Evolutionary conservation across 2,329 filamentous ascomycete species (phyloP), one percentile per base, ranked within the genome.

Genomic region (Fusarium sp.): DNA sequence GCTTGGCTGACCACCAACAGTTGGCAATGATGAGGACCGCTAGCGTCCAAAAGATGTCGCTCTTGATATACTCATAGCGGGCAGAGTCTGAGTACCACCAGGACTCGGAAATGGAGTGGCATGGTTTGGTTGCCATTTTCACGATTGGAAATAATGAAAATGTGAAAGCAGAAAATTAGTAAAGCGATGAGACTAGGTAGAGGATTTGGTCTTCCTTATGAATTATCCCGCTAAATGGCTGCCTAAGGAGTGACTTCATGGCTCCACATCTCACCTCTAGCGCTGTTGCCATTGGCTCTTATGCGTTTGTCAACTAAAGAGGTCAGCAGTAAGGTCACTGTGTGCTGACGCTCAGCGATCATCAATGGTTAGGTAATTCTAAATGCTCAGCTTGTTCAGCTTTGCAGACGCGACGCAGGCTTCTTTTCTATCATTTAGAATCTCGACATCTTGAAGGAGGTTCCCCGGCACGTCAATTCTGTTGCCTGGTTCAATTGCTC

Each of bases 41-140:
- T 3, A 69, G 27, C 11, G 45, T 37, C 66, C 66, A 69, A 42
- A 69, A 69, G 4, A 51, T 9, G 35, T 69, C 66, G 11, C 49
- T 69, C n/a, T 41, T 29, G 8, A 69, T 6, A 11, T 63, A 67
- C 33, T 70, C 66, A 13, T 60, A 63, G 6, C 59, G 58, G 5
- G 27, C 23, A 10, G 53, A 20, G 40, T 67, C 64, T 11, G 47
- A 37, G 58, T 67, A 67, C 64, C 53, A 67, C 36, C 36, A 18
- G 14, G 52, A 49, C 17, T 63, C 42, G 11, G 35, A 39, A 3
- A 35, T n/a, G 11, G 31, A n/a, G 5, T 17, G 11, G 14, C 13
- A 20, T 11, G 13, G 8, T 18, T 48, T 36, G 6, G 6, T 10
- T 17, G 20, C 15, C 63, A 66, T 66, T 3, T 27, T 63, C 18